Evolutionary conservation across 352 stramenopile species (phyloP).

Genomic region (Thalassiosira ordinaria): DNA sequence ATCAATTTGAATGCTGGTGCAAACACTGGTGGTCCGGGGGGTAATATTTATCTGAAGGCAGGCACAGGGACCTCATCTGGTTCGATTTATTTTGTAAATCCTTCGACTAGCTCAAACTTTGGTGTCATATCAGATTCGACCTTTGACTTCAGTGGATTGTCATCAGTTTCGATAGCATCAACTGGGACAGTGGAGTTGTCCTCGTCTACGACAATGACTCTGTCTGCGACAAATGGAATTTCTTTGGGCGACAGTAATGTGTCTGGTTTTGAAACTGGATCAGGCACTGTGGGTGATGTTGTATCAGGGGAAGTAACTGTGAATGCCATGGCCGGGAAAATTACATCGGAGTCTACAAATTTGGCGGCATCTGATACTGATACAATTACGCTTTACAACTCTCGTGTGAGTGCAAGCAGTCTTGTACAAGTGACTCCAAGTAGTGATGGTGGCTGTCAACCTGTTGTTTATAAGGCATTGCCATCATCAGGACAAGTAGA

Average conservation of each 20-base stretch:
- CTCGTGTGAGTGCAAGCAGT: conserved; percentile 31
- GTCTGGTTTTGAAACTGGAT: conserved; percentile 43
- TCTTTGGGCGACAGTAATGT: conserved; percentile 47
- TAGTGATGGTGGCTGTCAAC: conserved; percentile 22
- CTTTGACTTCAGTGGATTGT: conserved; percentile 33
- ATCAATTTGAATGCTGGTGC: conserved; percentile 25
- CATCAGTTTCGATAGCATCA: conserved; percentile 17
- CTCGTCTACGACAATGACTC: conserved; percentile 25
- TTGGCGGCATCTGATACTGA: conserved; percentile 22
- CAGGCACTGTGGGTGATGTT: conserved; percentile 33
- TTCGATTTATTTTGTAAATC: conserved; percentile 30
- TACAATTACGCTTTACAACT: conserved; percentile 34
- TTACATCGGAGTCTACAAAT: conserved; percentile 38
- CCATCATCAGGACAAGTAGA: conserved; percentile 17
- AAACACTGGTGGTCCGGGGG: conserved; percentile 5
- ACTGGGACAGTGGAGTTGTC: conserved; percentile 16
- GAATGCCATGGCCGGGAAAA: conserved; percentile 38
- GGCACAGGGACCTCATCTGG: conserved; percentile 22
- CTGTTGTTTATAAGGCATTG: conserved; percentile 10
- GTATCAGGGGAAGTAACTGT: conserved; percentile 33
- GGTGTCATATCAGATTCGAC: conserved; percentile 38
- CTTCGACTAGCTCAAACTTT: conserved; percentile 27
- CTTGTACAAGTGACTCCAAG: conserved; percentile 37
- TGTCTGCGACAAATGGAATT: conserved; percentile 34
- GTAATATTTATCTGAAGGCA: conserved; percentile 32